phyloP scores from a whole-genome alignment of 805 yeast genomes.

The Hanseniaspora occidentalis region DNA sequence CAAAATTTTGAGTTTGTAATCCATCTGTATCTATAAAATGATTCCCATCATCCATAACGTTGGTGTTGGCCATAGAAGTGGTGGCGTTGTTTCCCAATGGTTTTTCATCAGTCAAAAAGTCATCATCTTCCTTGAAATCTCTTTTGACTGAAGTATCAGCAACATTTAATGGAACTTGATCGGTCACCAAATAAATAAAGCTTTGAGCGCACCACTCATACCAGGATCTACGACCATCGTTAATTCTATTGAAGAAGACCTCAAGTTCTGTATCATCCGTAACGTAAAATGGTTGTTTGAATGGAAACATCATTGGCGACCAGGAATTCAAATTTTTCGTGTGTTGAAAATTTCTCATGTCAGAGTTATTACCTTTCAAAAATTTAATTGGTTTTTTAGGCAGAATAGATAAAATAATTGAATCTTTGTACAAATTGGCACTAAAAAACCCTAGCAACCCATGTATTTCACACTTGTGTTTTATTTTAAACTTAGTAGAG shows the following conservation, averaged over 20 bases:
- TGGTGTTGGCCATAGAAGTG: no score
- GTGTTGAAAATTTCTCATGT: conserved; percentile 10
- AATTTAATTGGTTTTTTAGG: conserved; percentile 15
- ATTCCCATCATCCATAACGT: no score
- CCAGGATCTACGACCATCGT: conserved; percentile 37
- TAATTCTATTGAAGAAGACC: conserved; percentile 37
- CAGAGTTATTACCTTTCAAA: neutral
- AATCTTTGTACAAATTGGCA: conserved; percentile 53
- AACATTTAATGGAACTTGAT: neutral
- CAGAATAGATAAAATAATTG: conserved; percentile 21
- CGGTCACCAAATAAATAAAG: conserved; percentile 29
- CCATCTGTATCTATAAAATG: no score
- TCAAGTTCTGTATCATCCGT: conserved; percentile 45
- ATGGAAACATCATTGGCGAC: conserved; percentile 58
- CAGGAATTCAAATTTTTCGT: conserved; percentile 44
- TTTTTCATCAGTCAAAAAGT: neutral
- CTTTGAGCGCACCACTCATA: conserved; percentile 55
- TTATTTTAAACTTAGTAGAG: conserved; percentile 31
- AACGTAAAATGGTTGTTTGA: conserved; percentile 38
- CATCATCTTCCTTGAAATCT: neutral
- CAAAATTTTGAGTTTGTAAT: no score
- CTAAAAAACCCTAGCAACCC: conserved; percentile 68
- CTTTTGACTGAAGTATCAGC: neutral
- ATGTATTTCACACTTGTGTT: conserved; percentile 44
- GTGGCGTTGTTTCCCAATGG: no score